Base-by-base conservation (phyloP, 257 asterid species). In the Scutellaria minor region DNA sequence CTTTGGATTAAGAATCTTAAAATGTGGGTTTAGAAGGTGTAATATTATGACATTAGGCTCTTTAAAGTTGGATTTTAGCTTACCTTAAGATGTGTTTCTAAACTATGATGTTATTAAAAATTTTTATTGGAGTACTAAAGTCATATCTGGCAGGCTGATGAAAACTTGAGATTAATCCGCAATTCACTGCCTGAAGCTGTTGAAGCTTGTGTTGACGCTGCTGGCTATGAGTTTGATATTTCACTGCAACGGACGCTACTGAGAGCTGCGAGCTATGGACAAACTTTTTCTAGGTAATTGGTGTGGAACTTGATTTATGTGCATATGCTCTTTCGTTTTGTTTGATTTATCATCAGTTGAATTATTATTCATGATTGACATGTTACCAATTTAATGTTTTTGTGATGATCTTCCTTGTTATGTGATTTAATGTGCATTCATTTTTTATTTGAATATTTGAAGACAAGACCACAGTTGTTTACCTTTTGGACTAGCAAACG, bases 251-350 rank as follows among this genome's bases (percentile, higher is more conserved):
- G 95, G 62, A 83, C 91, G 6, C 81, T 95, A 60, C 77, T 92
- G 70, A 87, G 99, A 87, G 95, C 99, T 75, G 97, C 96, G 6
- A 95, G 97, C 90, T 95, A 90, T 54, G 99, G 99, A 47, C 97
- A 92, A 84, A 89, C 99, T 47, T 95, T 94, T 87, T 88, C 97
- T 80, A 95, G 98, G 99, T 95, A 77, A 67, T 80, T 31, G 8
- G 73, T 66, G 9, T 74, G 57, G 63, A 41, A 70, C 58, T 70
- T 64, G 37, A 35, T 71, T 65, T 58, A 22, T 67, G 41, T 63
- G n/a, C 44, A 48, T 5, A 51, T 56, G 45, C n/a, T 18, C 18
- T 27, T 40, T 69, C 48, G 5, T 35, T 18, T 35, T 9, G 13
- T 20, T 27, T 44, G 72, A 55, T 58, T 40, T 14, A 41, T n/a